Conservation (phyloP, 495 filamentous ascomycete species). For the Trypethelium eluteriae region DNA sequence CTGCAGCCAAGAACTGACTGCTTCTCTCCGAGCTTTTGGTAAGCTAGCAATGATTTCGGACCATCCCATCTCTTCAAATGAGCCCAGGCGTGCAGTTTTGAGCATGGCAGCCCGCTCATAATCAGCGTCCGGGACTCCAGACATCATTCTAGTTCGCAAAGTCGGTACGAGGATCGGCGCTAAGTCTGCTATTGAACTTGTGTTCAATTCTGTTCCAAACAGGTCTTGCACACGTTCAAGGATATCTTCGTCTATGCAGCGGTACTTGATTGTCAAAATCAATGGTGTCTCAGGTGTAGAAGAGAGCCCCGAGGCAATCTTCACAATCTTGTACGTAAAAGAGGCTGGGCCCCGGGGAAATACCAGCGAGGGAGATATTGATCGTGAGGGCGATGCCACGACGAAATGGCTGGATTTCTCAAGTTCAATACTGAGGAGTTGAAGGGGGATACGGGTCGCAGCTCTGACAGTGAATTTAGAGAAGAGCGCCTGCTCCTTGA, state of each 20-base stretch:
- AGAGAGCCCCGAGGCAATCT: constrained; percentile 19
- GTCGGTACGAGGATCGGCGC: constrained; percentile 41
- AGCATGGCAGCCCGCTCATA: constrained; percentile 28
- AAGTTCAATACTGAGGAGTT: constrained; percentile 63
- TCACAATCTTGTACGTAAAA: constrained; percentile 68
- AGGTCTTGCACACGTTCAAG: constrained; percentile 38
- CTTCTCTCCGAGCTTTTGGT: constrained; percentile 21
- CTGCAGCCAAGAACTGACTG: constrained; percentile 28
- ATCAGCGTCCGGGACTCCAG: constrained; percentile 13
- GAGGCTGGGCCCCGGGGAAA: constrained; percentile 76
- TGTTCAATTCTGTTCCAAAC: constrained; percentile 40
- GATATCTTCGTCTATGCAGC: constrained; percentile 61
- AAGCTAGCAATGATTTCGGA: constrained; percentile 27
- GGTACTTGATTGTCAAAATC: constrained; percentile 67
- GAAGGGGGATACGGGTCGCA: constrained; percentile 62
- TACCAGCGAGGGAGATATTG: constrained; percentile 49
- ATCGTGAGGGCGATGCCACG: constrained; percentile 51
- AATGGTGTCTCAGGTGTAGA: constrained; percentile 40
- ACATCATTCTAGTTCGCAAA: constrained; percentile 23
- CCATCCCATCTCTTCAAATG: constrained; percentile 34
- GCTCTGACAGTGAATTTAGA: constrained; percentile 85
- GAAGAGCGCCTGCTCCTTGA: constrained; percentile 74
- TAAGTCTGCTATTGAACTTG: constrained; percentile 41
- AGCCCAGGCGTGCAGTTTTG: constrained; percentile 22
- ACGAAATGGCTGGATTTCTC: constrained; percentile 60